Conservation (phyloP, 129 eudicot species). For the Daucus carota region DNA sequence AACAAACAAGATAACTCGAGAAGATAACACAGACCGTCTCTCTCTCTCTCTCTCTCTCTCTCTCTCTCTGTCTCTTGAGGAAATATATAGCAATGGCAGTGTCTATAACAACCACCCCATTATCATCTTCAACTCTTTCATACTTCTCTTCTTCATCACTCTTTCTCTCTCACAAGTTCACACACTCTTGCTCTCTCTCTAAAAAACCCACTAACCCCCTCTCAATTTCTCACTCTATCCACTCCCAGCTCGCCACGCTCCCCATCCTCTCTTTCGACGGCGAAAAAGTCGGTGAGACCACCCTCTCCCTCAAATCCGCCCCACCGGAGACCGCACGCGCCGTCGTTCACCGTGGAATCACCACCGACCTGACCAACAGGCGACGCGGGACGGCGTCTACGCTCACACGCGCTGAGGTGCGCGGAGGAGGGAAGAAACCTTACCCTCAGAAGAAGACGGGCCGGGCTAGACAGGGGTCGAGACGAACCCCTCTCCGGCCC, state of each 20-base stretch:
- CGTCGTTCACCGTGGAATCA: conserved; percentile 93
- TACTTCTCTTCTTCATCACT: conserved; percentile 39
- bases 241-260: conserved; percentile 56
- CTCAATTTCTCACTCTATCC: conserved; percentile 29
- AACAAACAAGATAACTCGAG: neutral
- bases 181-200: conserved; percentile 15
- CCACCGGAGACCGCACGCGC: conserved; percentile 87
- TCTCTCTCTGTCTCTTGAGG: neutral
- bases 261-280: conserved; percentile 90
- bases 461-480: conserved; percentile 81
- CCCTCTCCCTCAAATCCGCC: conserved; percentile 73
- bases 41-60: neutral
- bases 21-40: conserved; percentile 7
- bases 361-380: conserved; percentile 71
- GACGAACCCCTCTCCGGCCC: conserved; percentile 78
- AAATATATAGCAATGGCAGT: conserved; percentile 31
- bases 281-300: conserved; percentile 53
- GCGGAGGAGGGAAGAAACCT: conserved; percentile 88
- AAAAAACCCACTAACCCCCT: conserved; percentile 20
- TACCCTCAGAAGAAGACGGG: conserved; percentile 89
- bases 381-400: conserved; percentile 98
- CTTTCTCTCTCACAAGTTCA: neutral
- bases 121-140: conserved; percentile 55
- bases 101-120: conserved; percentile 7
- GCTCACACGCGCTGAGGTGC: conserved; percentile 90